Conservation (phyloP, 192 early-diverging fungal species). For the Backusella luteola region DNA sequence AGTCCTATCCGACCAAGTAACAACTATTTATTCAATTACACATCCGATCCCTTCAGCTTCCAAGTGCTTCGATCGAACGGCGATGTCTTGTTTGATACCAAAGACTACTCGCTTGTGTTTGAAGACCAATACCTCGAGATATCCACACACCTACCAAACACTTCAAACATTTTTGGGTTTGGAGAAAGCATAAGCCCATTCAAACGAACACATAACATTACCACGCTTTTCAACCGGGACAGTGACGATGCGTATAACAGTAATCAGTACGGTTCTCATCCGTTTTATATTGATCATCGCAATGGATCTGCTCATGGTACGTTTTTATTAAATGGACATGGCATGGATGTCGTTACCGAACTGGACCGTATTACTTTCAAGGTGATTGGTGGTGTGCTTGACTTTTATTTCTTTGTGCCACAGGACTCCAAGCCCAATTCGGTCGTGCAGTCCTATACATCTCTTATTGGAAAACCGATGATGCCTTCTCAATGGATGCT, state of each 20-base stretch:
- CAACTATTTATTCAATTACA: slow-evolving; percentile 28
- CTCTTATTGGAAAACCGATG: slow-evolving; percentile 60
- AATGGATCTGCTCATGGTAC: slow-evolving; percentile 47
- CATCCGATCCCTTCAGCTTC: slow-evolving; percentile 43
- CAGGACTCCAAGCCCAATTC: slow-evolving; percentile 28
- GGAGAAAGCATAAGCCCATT: slow-evolving; percentile 61
- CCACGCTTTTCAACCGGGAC: background rate
- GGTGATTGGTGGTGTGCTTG: slow-evolving; percentile 60
- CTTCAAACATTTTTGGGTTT: slow-evolving; percentile 67
- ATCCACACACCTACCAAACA: slow-evolving; percentile 46
- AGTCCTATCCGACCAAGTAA: background rate
- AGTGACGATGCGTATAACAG: background rate
- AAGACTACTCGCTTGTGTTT: slow-evolving; percentile 48
- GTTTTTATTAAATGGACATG: slow-evolving; percentile 63
- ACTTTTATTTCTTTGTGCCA: slow-evolving; percentile 66
- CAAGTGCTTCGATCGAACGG: slow-evolving; percentile 32
- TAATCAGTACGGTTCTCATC: slow-evolving; percentile 66
- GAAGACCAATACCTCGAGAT: slow-evolving; percentile 69
- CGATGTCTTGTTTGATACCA: slow-evolving; percentile 42
- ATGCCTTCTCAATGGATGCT: slow-evolving; percentile 45
- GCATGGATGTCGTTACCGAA: slow-evolving; percentile 57
- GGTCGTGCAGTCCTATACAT: slow-evolving; percentile 50
- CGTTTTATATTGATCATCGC: slow-evolving; percentile 63
- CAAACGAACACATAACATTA: slow-evolving; percentile 37
- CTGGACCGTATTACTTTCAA: slow-evolving; percentile 59